A percentile compares a stretch with the other conserved stretches of the same genome.
phyloP scores from a whole-genome alignment of 2,329 filamentous ascomycete genomes.

The Colletotrichum sansevieriae region DNA sequence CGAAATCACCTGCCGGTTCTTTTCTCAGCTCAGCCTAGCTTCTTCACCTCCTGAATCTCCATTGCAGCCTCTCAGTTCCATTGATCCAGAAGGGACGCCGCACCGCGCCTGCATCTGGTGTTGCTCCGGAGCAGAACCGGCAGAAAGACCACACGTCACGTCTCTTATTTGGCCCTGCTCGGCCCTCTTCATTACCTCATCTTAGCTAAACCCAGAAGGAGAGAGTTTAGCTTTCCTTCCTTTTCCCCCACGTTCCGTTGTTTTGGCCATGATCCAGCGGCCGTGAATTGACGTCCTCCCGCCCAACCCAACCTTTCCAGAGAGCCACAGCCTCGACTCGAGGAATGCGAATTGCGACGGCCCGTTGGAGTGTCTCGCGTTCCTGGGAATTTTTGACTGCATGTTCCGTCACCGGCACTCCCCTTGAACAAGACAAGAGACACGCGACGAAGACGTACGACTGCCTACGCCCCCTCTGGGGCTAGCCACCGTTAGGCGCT shows the following conservation, averaged over 20 bases:
- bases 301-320: neutral
- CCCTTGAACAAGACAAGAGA: conserved; percentile 28
- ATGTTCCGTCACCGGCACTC: conserved; percentile 16
- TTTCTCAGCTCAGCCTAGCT: neutral
- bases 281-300: conserved; percentile 10
- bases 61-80: no score
- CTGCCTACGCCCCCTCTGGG: conserved; percentile 6
- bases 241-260: neutral
- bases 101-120: neutral
- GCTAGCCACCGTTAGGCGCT: conserved; percentile 35
- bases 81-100: no score
- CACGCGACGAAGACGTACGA: conserved; percentile 31
- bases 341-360: conserved; percentile 21
- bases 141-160: neutral
- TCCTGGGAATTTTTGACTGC: neutral
- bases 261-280: neutral
- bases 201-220: neutral
- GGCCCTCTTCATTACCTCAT: neutral
- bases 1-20: neutral
- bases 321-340: neutral
- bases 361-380: conserved; percentile 31
- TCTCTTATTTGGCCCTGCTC: neutral
- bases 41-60: no score
- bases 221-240: conserved; percentile 5
- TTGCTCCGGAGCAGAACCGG: conserved; percentile 11